Evolutionary conservation across 768 basidiomycete genomes (phyloP).

Genomic region (Dentipellis sp.): DNA sequence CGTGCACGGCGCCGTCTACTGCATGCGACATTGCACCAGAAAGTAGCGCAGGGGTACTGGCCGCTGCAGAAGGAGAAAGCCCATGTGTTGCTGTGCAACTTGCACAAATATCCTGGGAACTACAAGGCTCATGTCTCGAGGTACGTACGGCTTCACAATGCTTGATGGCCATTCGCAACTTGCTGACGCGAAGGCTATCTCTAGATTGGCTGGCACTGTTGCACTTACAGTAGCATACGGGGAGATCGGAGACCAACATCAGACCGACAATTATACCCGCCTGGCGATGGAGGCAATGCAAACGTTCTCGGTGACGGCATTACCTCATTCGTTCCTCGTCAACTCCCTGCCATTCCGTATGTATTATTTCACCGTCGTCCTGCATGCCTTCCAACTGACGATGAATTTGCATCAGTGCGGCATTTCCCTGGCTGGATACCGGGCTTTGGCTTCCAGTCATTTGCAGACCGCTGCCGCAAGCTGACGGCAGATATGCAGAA

Average conservation of each 20-base stretch:
- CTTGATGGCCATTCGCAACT: too few relatives aligned
- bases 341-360: neutral
- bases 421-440: neutral
- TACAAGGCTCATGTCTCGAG: neutral
- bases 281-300: neutral
- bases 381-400: too few relatives aligned
- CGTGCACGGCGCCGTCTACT: constrained; percentile 15
- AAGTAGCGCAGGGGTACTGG: neutral
- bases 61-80: neutral
- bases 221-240: neutral
- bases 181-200: too few relatives aligned
- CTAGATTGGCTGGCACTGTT: neutral
- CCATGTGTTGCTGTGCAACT: neutral
- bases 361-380: neutral
- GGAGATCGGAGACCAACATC: neutral
- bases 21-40: neutral
- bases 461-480: neutral
- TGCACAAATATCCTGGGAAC: neutral
- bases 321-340: neutral
- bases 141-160: too few relatives aligned
- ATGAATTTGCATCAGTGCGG: neutral
- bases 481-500: neutral
- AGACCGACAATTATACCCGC: neutral
- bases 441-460: neutral
- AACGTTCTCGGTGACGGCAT: neutral